Base-by-base conservation (phyloP, 2,329 filamentous ascomycete genomes). In the Calonectria fujianensis region DNA sequence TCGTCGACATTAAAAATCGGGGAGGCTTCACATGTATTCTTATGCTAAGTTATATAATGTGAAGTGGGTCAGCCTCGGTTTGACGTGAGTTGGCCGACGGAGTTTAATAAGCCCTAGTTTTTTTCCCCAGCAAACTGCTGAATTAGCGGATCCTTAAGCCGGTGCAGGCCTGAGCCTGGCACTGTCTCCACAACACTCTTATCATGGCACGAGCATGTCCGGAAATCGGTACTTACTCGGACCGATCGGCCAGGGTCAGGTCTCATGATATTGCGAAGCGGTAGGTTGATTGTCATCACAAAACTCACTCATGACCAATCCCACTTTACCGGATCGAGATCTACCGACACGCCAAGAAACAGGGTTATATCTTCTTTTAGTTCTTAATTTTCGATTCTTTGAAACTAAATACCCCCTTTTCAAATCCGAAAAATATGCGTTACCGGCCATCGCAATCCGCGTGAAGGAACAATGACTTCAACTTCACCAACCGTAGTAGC, bases 301-400 rank as follows among this genome's bases (percentile, higher is more conserved):
- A 63, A 63, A 41, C 35, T 24, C n/a, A 14, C 57, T 9, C n/a
- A 31, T 27, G 35, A 41, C 29, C 5, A 63, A 63, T 14, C 14
- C 57, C 35, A 41, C 57, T 37, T 63, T 41, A 18, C 57, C 57
- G 39, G 35, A 63, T 63, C 57, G 57, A 63, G 57, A 63, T 63
- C 57, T 63, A 37, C 57, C 57, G 37, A 7, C 37, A 18, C 24
- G 57, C 57, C 57, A 63, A 63, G 35, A 37, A 29, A 29, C 35
- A 29, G 35, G 57, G 57, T 63, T 27, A 39, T 37, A 24, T 41
- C 18, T 41, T 41, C 37, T 20, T 63, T 63, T 29, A 27, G 14
- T 29, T 41, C 11, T 63, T 39, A 37, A 29, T 41, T 39, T 41
- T 35, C 31, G 29, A 57, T 35, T 32, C 20, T 6, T 20, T 35